These are phyloP conservation scores for Neophaeococcomyces aloes DNA, from an alignment of 2,329 filamentous ascomycete species.

Conservation along the genomic window DNA sequence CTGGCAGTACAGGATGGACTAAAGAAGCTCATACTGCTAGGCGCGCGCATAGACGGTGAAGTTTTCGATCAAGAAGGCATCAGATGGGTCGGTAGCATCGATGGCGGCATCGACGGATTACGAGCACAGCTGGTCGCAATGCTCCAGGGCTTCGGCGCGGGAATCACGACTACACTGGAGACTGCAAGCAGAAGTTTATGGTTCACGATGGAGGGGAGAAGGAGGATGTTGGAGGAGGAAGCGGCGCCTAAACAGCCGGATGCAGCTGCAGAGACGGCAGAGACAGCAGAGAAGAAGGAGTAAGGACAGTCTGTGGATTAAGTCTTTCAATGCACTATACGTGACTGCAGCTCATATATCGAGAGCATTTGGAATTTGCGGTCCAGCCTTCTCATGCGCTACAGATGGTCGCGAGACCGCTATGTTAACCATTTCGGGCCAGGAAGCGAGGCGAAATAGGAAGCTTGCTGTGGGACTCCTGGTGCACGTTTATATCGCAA, in stretches of 20 bases:
- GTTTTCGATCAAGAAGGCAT: conserved; percentile 67
- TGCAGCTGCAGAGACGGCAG: no score
- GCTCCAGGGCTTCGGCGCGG: conserved; percentile 68
- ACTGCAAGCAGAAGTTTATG: conserved; percentile 72
- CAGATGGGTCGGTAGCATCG: conserved; percentile 64
- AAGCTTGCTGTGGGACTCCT: no score
- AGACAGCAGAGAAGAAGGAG: conserved; percentile 3
- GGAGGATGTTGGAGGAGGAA: conserved; percentile 70
- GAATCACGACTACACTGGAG: conserved; percentile 68
- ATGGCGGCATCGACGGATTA: conserved; percentile 72
- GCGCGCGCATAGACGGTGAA: conserved; percentile 74
- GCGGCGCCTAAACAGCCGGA: conserved; percentile 25
- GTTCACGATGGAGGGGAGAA: conserved; percentile 74
- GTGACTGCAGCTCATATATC: no score
- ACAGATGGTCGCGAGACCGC: no score
- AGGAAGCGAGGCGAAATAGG: no score
- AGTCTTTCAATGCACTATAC: no score
- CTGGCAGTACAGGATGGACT: conserved; percentile 66
- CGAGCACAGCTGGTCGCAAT: conserved; percentile 71
- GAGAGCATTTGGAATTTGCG: no score
- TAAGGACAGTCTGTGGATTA: not conserved
- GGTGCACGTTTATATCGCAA: no score
- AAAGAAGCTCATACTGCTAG: conserved; percentile 77
- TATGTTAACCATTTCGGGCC: no score
- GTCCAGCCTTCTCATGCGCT: no score